Base-by-base conservation (phyloP, 1,284 basidiomycete species). In the Fomitopsis betulina region DNA sequence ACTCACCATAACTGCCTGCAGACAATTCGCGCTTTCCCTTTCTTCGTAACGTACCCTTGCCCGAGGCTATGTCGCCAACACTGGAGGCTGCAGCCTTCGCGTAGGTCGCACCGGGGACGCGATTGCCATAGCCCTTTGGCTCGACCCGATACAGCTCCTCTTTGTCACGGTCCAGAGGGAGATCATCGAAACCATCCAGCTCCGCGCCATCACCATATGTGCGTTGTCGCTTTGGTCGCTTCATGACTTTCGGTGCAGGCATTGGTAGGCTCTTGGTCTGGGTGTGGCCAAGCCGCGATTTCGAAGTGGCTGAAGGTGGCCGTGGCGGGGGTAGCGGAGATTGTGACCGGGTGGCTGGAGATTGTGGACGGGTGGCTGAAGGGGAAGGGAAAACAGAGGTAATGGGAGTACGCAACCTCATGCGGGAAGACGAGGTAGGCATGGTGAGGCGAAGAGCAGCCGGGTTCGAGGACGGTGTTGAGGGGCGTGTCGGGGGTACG, bases 161-260 rank as follows among this genome's bases (percentile, higher is more conserved):
- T 67, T 87, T 87, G 60, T 94, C 91, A 56, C 88, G 80, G 69
- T 96, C 89, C 17, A 91, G 91, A 6, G 88, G 88, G 43, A 98
- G 79, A 72, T 98, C 96, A 38, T 96, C 95, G 62, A 98, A 86
- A 1, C 73, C 86, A 67, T 98, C 96, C 51, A 98, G 78, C 74
- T 98, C 96, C 8, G 92, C 94, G 6, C 96, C 96, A 70, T 97
- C 94, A 2, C 95, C 94, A 70, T 91, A 98, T 17, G 82, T 79
- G 58, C 85, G 80, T 58, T 77, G 76, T 53, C 87, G 83, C 68
- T 89, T 91, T 2, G 93, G 90, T 65, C 85, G 79, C 57, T 87
- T 85, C 54, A 95, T 75, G 13, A 93, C 71, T 70, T 86, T 89
- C 5, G 85, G 81, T n/a, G 81, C 71, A 15, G 80, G 70, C 60